Percentiles rank a stretch among this genome's conserved stretches.
These are phyloP conservation scores for Paracamarosporium sp. DNA, from an alignment of 2,329 filamentous ascomycete genomes.

Conservation along the genomic window DNA sequence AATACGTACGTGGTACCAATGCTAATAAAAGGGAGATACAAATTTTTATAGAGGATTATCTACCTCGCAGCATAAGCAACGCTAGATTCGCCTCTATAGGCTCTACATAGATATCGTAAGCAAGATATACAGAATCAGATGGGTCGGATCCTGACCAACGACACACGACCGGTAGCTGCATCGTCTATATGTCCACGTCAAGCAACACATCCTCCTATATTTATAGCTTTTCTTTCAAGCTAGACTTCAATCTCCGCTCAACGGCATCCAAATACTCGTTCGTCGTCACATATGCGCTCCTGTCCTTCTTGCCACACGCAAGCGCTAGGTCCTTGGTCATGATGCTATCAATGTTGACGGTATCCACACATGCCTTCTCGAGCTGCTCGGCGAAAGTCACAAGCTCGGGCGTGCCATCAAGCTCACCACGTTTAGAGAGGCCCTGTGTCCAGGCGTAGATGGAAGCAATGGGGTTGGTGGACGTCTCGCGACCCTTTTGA, in stretches of 20 bases:
- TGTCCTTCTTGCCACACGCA: conserved; percentile 85
- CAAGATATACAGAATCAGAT: background rate
- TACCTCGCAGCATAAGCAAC: conserved; percentile 4
- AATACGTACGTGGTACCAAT: background rate
- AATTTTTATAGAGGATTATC: background rate
- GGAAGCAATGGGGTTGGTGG: conserved; percentile 97
- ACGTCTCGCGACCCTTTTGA: conserved; percentile 96
- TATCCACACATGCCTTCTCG: conserved; percentile 92
- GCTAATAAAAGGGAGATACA: background rate
- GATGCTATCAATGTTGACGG: conserved; percentile 90
- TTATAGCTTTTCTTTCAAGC: conserved; percentile 79
- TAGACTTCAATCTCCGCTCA: conserved; percentile 84
- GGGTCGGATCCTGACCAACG: background rate
- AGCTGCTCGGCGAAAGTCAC: conserved; percentile 89
- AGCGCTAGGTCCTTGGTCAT: conserved; percentile 99
- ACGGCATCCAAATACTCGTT: conserved; percentile 89
- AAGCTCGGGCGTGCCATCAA: conserved; percentile 91
- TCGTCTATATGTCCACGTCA: conserved; percentile 6
- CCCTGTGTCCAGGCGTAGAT: conserved; percentile 99
- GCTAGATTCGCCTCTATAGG: background rate
- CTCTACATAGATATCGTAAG: background rate
- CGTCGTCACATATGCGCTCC: conserved; percentile 89
- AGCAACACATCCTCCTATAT: background rate
- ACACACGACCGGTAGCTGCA: background rate
- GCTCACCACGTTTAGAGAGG: conserved; percentile 87